Conservation (phyloP, 2,329 filamentous ascomycete genomes). For the Tolypocladium tundrense region DNA sequence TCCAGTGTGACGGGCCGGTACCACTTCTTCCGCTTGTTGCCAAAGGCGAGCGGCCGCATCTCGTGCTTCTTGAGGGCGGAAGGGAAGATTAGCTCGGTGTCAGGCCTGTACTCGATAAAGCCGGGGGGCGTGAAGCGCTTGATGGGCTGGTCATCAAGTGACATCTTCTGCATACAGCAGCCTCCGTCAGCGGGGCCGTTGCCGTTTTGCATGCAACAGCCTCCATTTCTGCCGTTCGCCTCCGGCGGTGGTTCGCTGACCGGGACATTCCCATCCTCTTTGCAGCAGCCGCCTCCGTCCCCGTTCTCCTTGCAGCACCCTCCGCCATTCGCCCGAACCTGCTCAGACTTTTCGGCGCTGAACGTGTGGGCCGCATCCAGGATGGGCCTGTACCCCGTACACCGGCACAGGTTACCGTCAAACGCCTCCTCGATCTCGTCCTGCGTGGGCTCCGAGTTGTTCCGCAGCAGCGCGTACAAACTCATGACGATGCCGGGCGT, state of each 20-base stretch:
- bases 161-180: slow-evolving; percentile 59
- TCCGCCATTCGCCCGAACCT: not conserved
- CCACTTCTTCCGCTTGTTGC: slow-evolving; percentile 92
- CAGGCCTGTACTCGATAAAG: slow-evolving; percentile 88
- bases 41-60: slow-evolving; percentile 73
- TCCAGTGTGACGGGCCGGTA: slow-evolving; percentile 78
- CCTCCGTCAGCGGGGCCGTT: slow-evolving; percentile 29
- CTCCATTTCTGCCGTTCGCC: slow-evolving; percentile 17
- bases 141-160: slow-evolving; percentile 40
- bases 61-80: slow-evolving; percentile 74
- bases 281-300: not conserved
- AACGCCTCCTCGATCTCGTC: slow-evolving; percentile 91
- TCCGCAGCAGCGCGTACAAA: slow-evolving; percentile 82
- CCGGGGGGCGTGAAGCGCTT: slow-evolving; percentile 74
- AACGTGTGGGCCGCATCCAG: slow-evolving; percentile 91
- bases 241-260: not conserved
- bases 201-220: slow-evolving; percentile 64
- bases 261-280: not conserved
- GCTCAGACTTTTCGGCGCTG: slow-evolving; percentile 39
- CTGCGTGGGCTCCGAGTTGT: slow-evolving; percentile 66
- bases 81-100: slow-evolving; percentile 93
- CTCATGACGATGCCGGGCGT: slow-evolving; percentile 98
- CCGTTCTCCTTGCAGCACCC: slow-evolving; percentile 1
- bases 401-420: slow-evolving; percentile 91
- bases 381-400: slow-evolving; percentile 90